A percentile compares a stretch with the other conserved stretches of the same genome.
phyloP scores from a whole-genome alignment of 139 green algal genomes.

The Ettlia oleoabundans region DNA sequence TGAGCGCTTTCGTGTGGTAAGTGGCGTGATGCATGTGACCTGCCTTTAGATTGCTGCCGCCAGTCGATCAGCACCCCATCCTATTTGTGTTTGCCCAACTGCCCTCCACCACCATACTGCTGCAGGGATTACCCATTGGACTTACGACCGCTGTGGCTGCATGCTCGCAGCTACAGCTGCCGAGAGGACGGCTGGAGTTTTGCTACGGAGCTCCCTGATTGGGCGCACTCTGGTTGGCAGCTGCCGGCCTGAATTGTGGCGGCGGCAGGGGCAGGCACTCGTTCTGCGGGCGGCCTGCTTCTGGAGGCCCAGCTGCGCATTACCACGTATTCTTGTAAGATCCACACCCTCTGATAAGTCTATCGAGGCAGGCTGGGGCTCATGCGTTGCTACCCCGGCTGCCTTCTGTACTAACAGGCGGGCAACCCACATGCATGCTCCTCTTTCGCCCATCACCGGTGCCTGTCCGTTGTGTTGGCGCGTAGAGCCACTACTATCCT shows the following conservation, averaged over 20 bases:
- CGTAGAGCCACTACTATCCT: no score
- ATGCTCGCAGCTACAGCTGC: conserved; percentile 66
- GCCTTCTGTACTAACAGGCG: neutral
- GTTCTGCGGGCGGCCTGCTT: no score
- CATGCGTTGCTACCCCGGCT: neutral
- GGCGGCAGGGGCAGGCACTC: neutral
- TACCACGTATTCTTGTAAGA: no score
- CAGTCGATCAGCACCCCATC: neutral
- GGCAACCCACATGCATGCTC: neutral
- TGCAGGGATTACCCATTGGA: conserved; percentile 51
- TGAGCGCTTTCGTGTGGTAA: no score
- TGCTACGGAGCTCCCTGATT: conserved; percentile 61
- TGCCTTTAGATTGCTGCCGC: no score
- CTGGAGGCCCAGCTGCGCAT: no score
- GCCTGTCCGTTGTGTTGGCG: no score
- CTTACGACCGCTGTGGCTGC: conserved; percentile 72
- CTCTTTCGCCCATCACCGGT: no score
- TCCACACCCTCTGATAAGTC: no score
- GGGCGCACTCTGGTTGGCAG: conserved; percentile 53
- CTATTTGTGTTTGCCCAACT: no score
- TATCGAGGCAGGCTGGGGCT: neutral
- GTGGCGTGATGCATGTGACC: no score
- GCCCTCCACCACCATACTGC: neutral
- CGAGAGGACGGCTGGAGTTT: conserved; percentile 58
- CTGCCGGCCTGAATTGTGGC: neutral